A percentile compares a stretch with the other conserved stretches of the same genome.
Conservation (phyloP, 768 basidiomycete genomes). For the Boletus pseudopeckii region DNA sequence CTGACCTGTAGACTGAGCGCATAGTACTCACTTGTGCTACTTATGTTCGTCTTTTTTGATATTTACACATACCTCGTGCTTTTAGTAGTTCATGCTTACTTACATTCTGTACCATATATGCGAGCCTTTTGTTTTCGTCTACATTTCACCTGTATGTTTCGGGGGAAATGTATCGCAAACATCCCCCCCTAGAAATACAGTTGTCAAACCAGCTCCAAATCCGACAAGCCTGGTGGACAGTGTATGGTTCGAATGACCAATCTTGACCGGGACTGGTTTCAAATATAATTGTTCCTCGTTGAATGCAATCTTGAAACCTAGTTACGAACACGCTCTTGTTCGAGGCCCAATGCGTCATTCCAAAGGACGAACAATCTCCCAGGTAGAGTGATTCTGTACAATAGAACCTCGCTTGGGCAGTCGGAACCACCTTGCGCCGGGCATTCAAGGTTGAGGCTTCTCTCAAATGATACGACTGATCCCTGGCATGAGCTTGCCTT, state of each 20-base stretch:
- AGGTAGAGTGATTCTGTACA: background rate
- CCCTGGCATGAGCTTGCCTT: slow-evolving; percentile 9
- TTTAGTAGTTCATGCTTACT: background rate
- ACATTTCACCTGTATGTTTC: background rate
- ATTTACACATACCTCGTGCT: background rate
- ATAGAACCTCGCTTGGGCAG: background rate
- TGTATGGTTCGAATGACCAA: background rate
- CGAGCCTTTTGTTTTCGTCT: background rate
- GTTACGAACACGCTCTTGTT: slow-evolving; percentile 14
- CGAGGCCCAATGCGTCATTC: background rate
- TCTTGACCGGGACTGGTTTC: background rate
- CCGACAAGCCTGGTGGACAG: background rate
- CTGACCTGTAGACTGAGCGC: background rate
- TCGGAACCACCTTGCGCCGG: background rate
- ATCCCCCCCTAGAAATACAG: background rate
- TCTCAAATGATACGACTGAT: slow-evolving; percentile 26
- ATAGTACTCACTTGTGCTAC: background rate
- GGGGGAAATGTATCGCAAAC: background rate
- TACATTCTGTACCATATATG: background rate
- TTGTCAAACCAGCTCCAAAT: background rate
- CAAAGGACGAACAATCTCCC: background rate
- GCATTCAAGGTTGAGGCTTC: background rate
- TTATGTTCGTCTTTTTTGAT: no score
- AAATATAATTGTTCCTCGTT: background rate
- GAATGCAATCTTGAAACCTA: slow-evolving; percentile 7